Evolutionary conservation across 148 eudicot genomes (phyloP), one percentile per base, ranked within the genome.

Genomic region (Simmondsia chinensis): DNA sequence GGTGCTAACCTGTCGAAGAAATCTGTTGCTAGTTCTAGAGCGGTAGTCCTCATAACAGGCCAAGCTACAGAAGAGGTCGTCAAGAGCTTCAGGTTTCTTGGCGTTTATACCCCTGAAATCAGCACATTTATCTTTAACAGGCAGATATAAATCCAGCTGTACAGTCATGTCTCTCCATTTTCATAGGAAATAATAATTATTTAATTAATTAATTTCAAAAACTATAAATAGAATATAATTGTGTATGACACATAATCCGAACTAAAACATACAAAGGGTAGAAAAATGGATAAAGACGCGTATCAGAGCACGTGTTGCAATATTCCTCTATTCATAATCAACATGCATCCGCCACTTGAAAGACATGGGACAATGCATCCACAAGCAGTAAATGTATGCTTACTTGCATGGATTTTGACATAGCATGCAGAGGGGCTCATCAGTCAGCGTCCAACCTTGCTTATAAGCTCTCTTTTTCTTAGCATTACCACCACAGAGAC

Each of bases 351-450:
- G n/a, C n/a, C n/a, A n/a, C n/a, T n/a, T n/a, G n/a, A n/a, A n/a
- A n/a, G n/a, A n/a, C n/a, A n/a, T n/a, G n/a, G n/a, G n/a, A n/a
- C n/a, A n/a, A n/a, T n/a, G n/a, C n/a, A n/a, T n/a, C n/a, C n/a
- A n/a, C n/a, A n/a, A n/a, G n/a, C n/a, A n/a, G n/a, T 25, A 8
- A 27, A 38, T 18, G 5, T 4, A 51, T 33, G 70, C 83, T 68
- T 60, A 91, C 99, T 33, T 60, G 88, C 87, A 91, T 38, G 79
- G 83, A 46, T 29, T 71, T 63, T 82, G 89, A 71, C 99, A 91
- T 32, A 82, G 83, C 57, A 82, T 91, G 82, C 99, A 91, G 36
- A 91, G 77, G 45, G 99, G 99, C 69, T 86, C 83, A 32, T 68
- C 73, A 24, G 33, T 56, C 20, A 59, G 59, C 17, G 86, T 70